Evolutionary conservation across 2,329 filamentous ascomycete genomes (phyloP), one percentile per base, ranked within the genome.

Genomic region (Emmonsiellopsis sp.): DNA sequence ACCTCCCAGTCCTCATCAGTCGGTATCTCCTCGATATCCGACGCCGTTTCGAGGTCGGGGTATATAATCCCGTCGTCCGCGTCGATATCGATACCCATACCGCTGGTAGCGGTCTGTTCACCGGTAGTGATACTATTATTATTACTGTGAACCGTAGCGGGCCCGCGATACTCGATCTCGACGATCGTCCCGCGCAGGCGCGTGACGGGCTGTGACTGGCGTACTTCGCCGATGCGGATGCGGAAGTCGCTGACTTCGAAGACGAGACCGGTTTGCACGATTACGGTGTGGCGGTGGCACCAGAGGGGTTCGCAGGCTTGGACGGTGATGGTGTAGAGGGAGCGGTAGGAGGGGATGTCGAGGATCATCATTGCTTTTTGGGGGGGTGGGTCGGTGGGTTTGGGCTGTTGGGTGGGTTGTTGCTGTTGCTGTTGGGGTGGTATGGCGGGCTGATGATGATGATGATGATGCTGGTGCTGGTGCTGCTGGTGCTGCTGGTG

Each of bases 231-330:
- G 8, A 74, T 51, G 1, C 72, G 65, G 10, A 75, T 64, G 6
- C 69, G 65, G 58, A 74, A 75, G 50, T 73, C 71, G 7, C 67
- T 70, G 5, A 73, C 60, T 37, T 73, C 71, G 49, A 71, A 74
- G 48, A 67, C 66, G 4, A 65, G 58, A n/a, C 70, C 70, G 5
- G 61, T 61, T 3, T 44, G 30, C n/a, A 73, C 68, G 1, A 61
- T 57, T 16, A 72, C 58, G 0, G 71, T 70, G 48, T 73, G 65
- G 5, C 72, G 67, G 48, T 68, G 70, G 47, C 64, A 65, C 72
- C 72, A 75, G 56, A 73, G 65, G 0, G 71, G 68, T 53, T 73
- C 68, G 54, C 68, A 72, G 30, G 70, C 65, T 59, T 69, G 68
- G 31, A 66, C 60, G 20, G 73, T 69, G 43, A 74, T 70, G 15